These are phyloP conservation scores for Brassica balearica DNA, from an alignment of 441 rosid genomes.

Conservation along the genomic window DNA sequence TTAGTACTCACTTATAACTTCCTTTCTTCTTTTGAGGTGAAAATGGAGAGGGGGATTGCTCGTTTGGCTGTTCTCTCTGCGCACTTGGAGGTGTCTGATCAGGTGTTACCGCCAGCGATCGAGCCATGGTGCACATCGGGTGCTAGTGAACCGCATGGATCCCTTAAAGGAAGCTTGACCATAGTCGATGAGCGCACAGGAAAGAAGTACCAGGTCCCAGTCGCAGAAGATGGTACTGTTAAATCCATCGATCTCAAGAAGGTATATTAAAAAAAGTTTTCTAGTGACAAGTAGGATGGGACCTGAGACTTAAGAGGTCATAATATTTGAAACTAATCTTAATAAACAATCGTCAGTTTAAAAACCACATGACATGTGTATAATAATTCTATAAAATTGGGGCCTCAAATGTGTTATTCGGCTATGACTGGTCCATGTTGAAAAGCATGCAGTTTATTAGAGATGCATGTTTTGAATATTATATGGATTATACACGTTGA, in stretches of 20 bases:
- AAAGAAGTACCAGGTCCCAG: neutral
- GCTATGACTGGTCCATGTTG: too few species aligned
- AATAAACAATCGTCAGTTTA: too few species aligned
- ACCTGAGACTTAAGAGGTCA: too few species aligned
- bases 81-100: neutral
- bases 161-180: neutral
- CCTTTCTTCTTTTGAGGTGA: neutral
- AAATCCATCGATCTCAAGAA: neutral
- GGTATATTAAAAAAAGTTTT: neutral
- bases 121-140: slow-evolving; percentile 7
- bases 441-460: too few species aligned
- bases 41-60: slow-evolving; percentile 1
- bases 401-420: too few species aligned
- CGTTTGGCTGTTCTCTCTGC: slow-evolving; percentile 1
- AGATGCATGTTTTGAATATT: too few species aligned
- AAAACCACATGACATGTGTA: too few species aligned
- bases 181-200: neutral
- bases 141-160: neutral
- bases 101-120: neutral
- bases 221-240: neutral
- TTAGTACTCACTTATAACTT: neutral
- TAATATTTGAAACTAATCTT: too few species aligned
- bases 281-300: neutral
- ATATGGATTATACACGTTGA: too few species aligned
- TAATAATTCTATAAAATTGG: too few species aligned